Evolutionary conservation across 345 rosid species (phyloP).

Genomic region (Populus pruinosa): DNA sequence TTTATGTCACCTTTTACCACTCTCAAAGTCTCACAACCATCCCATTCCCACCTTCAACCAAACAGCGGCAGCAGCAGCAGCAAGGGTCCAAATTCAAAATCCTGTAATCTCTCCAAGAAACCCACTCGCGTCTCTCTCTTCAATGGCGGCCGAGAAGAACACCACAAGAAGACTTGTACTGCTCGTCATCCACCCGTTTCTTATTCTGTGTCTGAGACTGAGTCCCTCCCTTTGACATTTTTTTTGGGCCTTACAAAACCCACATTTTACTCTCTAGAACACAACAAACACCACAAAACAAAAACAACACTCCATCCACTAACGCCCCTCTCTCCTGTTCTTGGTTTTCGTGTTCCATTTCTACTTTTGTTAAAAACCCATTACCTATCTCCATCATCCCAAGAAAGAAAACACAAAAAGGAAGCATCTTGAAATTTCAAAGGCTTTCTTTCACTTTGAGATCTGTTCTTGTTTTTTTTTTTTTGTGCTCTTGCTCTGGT

Average conservation of each 20-base stretch:
- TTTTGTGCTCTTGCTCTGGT: constrained; percentile 13
- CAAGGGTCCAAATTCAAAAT: background rate
- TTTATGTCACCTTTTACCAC: constrained; percentile 7
- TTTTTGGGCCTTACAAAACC: background rate
- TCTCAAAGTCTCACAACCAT: constrained; percentile 15
- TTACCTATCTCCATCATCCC: constrained; percentile 29
- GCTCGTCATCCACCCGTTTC: constrained; percentile 4
- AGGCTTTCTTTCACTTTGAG: constrained; percentile 23
- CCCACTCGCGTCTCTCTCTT: background rate
- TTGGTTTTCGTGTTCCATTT: constrained; percentile 44
- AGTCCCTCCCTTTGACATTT: constrained; percentile 27
- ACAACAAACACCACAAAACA: background rate
- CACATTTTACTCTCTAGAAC: background rate
- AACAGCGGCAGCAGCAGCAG: background rate
- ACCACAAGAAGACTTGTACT: background rate
- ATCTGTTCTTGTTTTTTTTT: constrained; percentile 19
- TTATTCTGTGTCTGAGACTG: constrained; percentile 6
- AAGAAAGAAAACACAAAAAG: constrained; percentile 17
- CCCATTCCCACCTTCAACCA: no score
- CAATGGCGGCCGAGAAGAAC: constrained; percentile 40
- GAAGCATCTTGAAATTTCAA: constrained; percentile 3
- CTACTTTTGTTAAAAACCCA: constrained; percentile 40
- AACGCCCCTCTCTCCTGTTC: constrained; percentile 18
- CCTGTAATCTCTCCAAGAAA: background rate
- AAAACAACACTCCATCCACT: background rate